Evolutionary conservation across 2,329 filamentous ascomycete species (phyloP), one percentile per base, ranked within the genome.

Genomic region (Aspergillus sp.): DNA sequence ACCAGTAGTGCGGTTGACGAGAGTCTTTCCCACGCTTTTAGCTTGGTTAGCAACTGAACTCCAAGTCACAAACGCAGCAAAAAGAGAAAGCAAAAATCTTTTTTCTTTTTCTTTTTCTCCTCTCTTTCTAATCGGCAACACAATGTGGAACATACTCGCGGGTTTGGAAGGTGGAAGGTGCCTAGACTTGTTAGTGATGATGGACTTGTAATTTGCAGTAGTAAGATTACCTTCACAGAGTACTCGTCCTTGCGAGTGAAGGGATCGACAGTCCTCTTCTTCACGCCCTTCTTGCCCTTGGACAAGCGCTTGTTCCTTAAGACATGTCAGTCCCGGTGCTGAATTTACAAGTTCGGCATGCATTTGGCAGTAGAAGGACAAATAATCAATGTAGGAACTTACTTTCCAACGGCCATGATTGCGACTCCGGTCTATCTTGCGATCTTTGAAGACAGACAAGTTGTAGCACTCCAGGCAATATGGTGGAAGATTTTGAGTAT

Each of bases 231-330:
- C 84, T 97, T 97, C 77, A 98, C 84, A 68, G 85, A 87, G 80
- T 90, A 98, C 88, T 94, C 97, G 75, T 97, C 93, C 83, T 98
- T 98, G 73, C 91, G 87, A 69, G 90, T 82, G 81, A 97, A 97
- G 69, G 93, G 91, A 76, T 98, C 93, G 66, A 85, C 79, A 69
- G 90, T 91, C 80, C 91, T 91, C 91, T 98, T 97, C 88, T 97
- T 97, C 73, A 97, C 82, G 76, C 93, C 91, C 85, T 98, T 98
- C 88, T 97, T 98, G 80, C 93, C 93, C 84, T 98, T 98, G 62
- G 93, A 97, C 80, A 98, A 84, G 82, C 93, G 89, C 89, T 98
- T 98, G 85, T 98, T 98, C 88, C 85, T 89, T 64, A 29, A 48
- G 48, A 42, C 8, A 34, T 19, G 12, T 57, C 44, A 57, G 55